These are phyloP conservation scores for Citrus hindsii DNA, from an alignment of 345 rosid species.

Conservation along the genomic window DNA sequence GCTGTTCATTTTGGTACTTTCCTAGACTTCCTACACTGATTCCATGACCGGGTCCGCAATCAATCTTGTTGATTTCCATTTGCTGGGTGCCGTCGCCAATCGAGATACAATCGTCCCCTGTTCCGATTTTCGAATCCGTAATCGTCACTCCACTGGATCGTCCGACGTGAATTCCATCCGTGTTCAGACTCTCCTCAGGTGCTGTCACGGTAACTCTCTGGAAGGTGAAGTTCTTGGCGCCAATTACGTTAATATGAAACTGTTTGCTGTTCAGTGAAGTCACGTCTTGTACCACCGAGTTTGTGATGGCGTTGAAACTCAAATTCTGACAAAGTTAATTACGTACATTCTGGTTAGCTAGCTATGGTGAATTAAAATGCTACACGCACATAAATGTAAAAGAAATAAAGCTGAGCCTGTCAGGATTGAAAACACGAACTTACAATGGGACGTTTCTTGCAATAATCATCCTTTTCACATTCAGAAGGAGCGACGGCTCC, in stretches of 20 bases:
- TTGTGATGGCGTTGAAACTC: constrained; percentile 37
- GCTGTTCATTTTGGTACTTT: constrained; percentile 26
- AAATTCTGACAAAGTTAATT: constrained; percentile 30
- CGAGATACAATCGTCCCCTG: constrained; percentile 70
- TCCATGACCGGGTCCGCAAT: constrained; percentile 76
- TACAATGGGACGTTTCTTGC: constrained; percentile 44
- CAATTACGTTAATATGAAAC: constrained; percentile 48
- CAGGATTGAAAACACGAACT: constrained; percentile 6
- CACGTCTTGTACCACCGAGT: constrained; percentile 27
- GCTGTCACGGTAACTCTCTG: constrained; percentile 28
- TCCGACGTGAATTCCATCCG: constrained; percentile 71
- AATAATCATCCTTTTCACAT: constrained; percentile 20
- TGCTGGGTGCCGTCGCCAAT: constrained; percentile 45
- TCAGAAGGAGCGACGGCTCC: constrained; percentile 43
- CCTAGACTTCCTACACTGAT: constrained; percentile 68
- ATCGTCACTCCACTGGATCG: constrained; percentile 33
- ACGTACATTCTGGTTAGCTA: neutral
- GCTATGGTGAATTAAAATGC: too few species aligned
- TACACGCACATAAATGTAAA: too few species aligned
- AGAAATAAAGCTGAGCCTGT: neutral
- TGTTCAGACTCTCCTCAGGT: constrained; percentile 48
- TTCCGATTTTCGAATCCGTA: constrained; percentile 30
- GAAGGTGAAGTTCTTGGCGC: constrained; percentile 40
- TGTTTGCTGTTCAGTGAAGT: constrained; percentile 42
- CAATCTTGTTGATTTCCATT: constrained; percentile 23